A percentile compares a stretch with the other conserved stretches of the same genome.
Evolutionary conservation across 306 rosid species (phyloP).

Genomic region (Neltuma alba): DNA sequence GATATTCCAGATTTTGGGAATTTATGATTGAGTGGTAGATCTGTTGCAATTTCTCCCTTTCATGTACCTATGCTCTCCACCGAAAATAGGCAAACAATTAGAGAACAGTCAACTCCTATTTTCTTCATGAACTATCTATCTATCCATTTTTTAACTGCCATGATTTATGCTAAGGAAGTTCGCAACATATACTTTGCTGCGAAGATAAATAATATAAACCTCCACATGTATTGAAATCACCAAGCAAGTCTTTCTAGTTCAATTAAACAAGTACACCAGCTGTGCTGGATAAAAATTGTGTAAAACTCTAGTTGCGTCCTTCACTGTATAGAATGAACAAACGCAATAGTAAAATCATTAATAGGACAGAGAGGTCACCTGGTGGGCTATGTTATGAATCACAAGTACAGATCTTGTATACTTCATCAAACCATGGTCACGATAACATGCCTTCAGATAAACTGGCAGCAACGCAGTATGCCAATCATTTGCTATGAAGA

Average conservation of each 20-base stretch:
- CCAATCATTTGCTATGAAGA: conserved; percentile 95
- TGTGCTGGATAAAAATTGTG: background rate
- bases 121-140: background rate
- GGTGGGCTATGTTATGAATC: conserved; percentile 98
- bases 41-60: background rate
- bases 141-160: conserved; percentile 1
- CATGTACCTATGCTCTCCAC: background rate
- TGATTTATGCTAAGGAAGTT: background rate
- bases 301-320: background rate
- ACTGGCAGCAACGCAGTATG: conserved; percentile 95
- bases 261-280: background rate
- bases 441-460: conserved; percentile 85
- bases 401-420: conserved; percentile 85
- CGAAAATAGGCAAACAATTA: background rate
- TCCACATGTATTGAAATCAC: background rate
- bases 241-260: background rate
- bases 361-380: conserved; percentile 56
- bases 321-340: background rate
- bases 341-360: background rate
- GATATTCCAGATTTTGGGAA: background rate
- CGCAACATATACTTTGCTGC: background rate
- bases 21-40: background rate
- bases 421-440: conserved; percentile 81
- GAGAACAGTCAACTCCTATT: background rate
- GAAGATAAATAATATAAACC: background rate